Base-by-base conservation (phyloP, 2,329 filamentous ascomycete species). In the Cadophora sp. region DNA sequence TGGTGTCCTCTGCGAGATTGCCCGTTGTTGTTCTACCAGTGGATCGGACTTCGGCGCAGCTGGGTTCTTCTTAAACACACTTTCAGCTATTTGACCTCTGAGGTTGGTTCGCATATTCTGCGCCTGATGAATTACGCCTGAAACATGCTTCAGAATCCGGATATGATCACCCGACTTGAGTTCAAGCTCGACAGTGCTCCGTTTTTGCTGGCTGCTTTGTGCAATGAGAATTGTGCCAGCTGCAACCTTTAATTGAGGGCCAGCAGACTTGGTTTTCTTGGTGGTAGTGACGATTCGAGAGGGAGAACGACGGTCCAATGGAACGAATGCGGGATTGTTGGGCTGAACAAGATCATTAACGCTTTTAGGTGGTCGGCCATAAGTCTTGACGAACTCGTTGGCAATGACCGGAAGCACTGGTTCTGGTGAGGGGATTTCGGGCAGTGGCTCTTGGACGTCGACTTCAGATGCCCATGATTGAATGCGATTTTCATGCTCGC, bases 311-410 rank as follows among this genome's bases (percentile, higher is more conserved):
- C 62, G 24, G 16, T 55, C 53, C 6, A 59, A 43, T 12, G 69
- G 62, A 14, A 27, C 48, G 34, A 69, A 69, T 8, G 62, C 40
- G 0, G 65, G 64, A 56, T 75, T 76, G 2, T 73, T 74, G 1
- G 74, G 75, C 56, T 76, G 73, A 19, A 66, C 68, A n/a, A 73
- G 56, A 26, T 72, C 71, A 31, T 68, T 68, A 1, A 59, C n/a
- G 16, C 9, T 19, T 43, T 66, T 72, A 1, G 71, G 71, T 3
- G 12, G 4, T 1, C 64, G 50, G 14, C 68, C 71, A 63, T 73
- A 59, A 3, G 31, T 43, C 43, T 66, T 63, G 11, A 64, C 63
- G 34, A 72, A 73, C 9, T 65, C 48, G 16, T 68, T 43, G 16
- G 69, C 59, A 19, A 73, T 53, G 11, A n/a, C 19, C 9, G 64